Conservation (phyloP, 176 grass and related monocot species). For the Thinopyrum elongatum region DNA sequence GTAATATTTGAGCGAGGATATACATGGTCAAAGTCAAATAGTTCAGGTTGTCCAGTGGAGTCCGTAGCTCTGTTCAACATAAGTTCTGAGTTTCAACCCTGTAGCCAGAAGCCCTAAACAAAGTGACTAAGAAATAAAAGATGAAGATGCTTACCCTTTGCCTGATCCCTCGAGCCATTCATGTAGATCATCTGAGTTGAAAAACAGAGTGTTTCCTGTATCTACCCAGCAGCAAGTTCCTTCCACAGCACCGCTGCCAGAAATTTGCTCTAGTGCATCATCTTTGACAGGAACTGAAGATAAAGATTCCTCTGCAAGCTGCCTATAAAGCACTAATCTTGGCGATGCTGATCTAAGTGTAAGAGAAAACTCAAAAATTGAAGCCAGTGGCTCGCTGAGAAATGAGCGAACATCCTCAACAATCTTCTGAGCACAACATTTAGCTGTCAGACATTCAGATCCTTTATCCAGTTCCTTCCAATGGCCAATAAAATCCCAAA, state of each 20-base stretch:
- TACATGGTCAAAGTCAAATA: constrained; percentile 96
- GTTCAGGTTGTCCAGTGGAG: constrained; percentile 59
- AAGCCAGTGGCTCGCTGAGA: constrained; percentile 67
- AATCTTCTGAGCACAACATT: constrained; percentile 82
- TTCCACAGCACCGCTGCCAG: constrained; percentile 37
- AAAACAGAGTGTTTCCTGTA: constrained; percentile 60
- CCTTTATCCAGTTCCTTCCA: constrained; percentile 82
- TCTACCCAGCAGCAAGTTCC: constrained; percentile 95
- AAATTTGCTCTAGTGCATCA: constrained; percentile 35
- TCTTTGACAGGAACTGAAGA: constrained; percentile 55
- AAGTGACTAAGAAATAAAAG: constrained; percentile 8
- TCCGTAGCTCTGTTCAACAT: constrained; percentile 54
- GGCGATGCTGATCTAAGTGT: constrained; percentile 90
- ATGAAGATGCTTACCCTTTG: constrained; percentile 48
- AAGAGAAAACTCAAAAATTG: constrained; percentile 92
- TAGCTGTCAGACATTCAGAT: constrained; percentile 77
- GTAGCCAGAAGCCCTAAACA: constrained; percentile 32
- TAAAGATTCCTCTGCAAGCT: constrained; percentile 87
- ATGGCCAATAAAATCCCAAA: constrained; percentile 76
- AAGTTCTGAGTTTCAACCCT: constrained; percentile 27
- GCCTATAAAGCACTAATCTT: constrained; percentile 75
- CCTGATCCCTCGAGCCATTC: constrained; percentile 66
- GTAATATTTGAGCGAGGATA: constrained; percentile 60
- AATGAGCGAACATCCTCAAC: constrained; percentile 59
- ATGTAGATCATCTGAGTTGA: constrained; percentile 58